Base-by-base conservation (phyloP, 164 flowering plant genomes). In the Chimonanthus praecox region DNA sequence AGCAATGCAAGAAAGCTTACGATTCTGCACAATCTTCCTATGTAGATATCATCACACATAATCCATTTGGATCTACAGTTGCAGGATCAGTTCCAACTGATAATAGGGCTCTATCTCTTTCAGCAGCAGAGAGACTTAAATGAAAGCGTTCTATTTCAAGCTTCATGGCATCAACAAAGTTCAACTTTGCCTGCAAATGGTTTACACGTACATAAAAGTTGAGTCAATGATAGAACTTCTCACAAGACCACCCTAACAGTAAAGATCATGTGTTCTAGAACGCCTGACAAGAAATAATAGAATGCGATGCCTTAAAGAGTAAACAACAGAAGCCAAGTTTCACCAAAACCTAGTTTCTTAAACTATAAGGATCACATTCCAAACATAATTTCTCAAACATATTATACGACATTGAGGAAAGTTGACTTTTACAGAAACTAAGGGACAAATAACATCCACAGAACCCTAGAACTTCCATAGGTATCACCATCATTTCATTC, bases 21-120 rank as follows among this genome's bases (percentile, higher is more conserved):
- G 75, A 84, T 82, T 82, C 80, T 85, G 80, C 87, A 89, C 78
- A 96, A 78, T 78, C 87, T 86, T 79, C 83, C 87, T 82, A 84
- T 86, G 83, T 89, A 84, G 11, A 80, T 76, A 51, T 87, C 89
- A 74, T 89, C 95, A 73, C 95, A 73, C 87, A 82, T 82, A 91
- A 78, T 66, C 80, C 61, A 78, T 96, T 96, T 67, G 99, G 99
- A 83, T 96, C 89, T 80, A 92, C 77, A 18, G 86, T 82, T 68
- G 99, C 99, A 77, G 95, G 98, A 87, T 96, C 99, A 78, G 77
- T 85, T 71, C 99, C 97, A 81, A 89, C 74, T 63, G 97, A 87
- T 76, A 92, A 81, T 75, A 96, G 81, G 69, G 95, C 91, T 82
- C 97, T 88, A 79, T 96, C 97, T 79, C 99, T 89, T 77, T 90